Evolutionary conservation across 2,329 filamentous ascomycete species (phyloP), one percentile per base, ranked within the genome.

Genomic region (Fusarium floridanum): DNA sequence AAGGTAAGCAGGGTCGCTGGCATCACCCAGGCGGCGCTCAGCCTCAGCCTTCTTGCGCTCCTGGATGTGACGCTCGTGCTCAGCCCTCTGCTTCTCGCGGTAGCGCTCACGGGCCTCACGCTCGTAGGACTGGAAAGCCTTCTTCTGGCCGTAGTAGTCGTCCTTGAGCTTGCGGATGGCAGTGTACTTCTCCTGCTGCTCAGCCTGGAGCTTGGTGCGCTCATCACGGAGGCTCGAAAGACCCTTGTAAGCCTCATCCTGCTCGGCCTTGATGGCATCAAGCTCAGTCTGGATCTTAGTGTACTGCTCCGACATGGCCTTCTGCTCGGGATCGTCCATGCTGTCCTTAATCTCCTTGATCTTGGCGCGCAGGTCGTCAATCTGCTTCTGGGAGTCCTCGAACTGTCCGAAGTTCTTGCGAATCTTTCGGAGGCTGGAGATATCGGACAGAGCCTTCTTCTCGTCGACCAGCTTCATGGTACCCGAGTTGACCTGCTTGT

Each of bases 401-500:
- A 98, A 93, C 72, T 91, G 90, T 68, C 92, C 91, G 83, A 99
- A 98, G 84, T 91, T 93, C 91, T 98, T 98, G 86, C 94, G 94
- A 80, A 93, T 90, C 88, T 97, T 97, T 84, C 93, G 92, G 76
- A 98, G 87, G 82, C 86, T 92, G 59, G 93, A 94, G 78, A 98
- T 92, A 79, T 98, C 95, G 61, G 90, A 86, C 22, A 98, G 88
- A 10, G 94, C 92, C 90, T 98, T 98, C 89, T 95, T 97, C 90
- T 98, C 97, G 79, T 99, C 97, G 12, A 98, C 97, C 61, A 99
- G 88, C 86, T 95, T 97, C 93, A 99, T 95, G 82, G 90, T 93
- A 75, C 96, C 96, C 39, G 91, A 90, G 83, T 97, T 94, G 78
- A 98, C 95, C 82, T 96, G 90, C 84, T 92, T 92, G 76, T 98